A percentile compares a stretch with the other conserved stretches of the same genome.
These are phyloP conservation scores for Leptographium wingfieldii DNA, from an alignment of 2,329 filamentous ascomycete species.

Conservation along the genomic window DNA sequence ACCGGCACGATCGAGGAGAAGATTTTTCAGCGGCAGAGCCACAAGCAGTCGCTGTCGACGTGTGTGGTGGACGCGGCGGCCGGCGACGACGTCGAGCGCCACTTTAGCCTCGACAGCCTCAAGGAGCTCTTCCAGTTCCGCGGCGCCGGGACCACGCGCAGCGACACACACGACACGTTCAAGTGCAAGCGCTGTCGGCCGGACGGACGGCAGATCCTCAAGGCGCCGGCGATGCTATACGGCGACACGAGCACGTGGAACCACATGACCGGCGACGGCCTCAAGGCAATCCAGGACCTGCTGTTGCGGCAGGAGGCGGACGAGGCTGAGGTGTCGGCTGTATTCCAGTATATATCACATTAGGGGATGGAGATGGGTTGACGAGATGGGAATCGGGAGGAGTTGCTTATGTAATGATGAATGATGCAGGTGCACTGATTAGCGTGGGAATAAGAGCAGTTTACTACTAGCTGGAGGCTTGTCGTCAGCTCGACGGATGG, in stretches of 20 bases:
- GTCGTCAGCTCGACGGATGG: too few relatives aligned
- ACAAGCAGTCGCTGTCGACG: constrained; percentile 93
- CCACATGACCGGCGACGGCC: constrained; percentile 73
- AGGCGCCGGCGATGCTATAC: constrained; percentile 89
- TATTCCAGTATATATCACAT: constrained; percentile 98
- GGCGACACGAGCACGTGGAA: constrained; percentile 99
- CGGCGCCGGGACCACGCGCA: constrained; percentile 52
- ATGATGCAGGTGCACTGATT: too few relatives aligned
- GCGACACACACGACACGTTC: constrained; percentile 96
- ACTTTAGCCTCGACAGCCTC: constrained; percentile 85
- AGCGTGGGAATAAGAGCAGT: too few relatives aligned
- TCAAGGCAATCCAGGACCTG: constrained; percentile 81
- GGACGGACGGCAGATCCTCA: constrained; percentile 76
- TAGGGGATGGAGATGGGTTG: constrained; percentile 14
- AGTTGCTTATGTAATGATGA: too few relatives aligned
- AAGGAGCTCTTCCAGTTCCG: constrained; percentile 92
- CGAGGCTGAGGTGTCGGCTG: constrained; percentile 73
- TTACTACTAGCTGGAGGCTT: too few relatives aligned
- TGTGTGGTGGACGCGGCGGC: constrained; percentile 74
- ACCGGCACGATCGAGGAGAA: constrained; percentile 98
- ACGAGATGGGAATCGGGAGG: too few relatives aligned
- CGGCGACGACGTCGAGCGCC: constrained; percentile 90
- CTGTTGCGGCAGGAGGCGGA: constrained; percentile 74
- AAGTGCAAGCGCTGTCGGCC: constrained; percentile 92
- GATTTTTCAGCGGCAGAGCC: constrained; percentile 95